phyloP scores from a whole-genome alignment of 495 filamentous ascomycete species.

The Alectoria sarmentosa region DNA sequence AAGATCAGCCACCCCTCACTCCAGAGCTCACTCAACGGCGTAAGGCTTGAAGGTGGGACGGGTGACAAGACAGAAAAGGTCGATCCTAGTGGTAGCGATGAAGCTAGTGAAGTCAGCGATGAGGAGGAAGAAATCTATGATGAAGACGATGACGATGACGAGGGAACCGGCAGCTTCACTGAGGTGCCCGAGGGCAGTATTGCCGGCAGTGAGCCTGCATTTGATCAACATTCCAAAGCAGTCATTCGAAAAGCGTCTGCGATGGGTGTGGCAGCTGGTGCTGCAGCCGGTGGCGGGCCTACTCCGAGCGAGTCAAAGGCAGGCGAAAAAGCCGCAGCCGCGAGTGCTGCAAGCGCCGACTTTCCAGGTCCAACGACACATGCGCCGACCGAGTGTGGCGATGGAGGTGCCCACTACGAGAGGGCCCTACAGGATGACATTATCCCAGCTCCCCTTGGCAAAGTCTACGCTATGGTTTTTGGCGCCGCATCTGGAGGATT shows the following conservation, averaged over 20 bases:
- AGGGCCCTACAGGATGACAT: constrained; percentile 78
- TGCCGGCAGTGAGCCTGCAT: constrained; percentile 51
- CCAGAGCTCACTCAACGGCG: constrained; percentile 82
- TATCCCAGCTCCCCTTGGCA: constrained; percentile 82
- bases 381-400: constrained; percentile 74
- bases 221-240: constrained; percentile 40
- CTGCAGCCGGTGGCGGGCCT: constrained; percentile 31
- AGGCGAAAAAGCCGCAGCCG: constrained; percentile 47
- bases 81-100: constrained; percentile 53
- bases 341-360: constrained; percentile 50
- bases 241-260: constrained; percentile 62
- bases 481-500: constrained; percentile 70
- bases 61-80: constrained; percentile 86
- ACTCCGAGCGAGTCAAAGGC: constrained; percentile 39
- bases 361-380: constrained; percentile 87
- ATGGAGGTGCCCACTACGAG: constrained; percentile 71
- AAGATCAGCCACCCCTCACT: constrained; percentile 89
- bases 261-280: constrained; percentile 40
- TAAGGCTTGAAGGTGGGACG: constrained; percentile 67
- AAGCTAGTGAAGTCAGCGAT: constrained; percentile 46
- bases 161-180: constrained; percentile 50
- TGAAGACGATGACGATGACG: constrained; percentile 60
- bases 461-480: constrained; percentile 82
- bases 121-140: constrained; percentile 70
- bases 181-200: constrained; percentile 54